phyloP scores from a whole-genome alignment of 1,284 basidiomycete genomes.

The Microbotryum intermedium region DNA sequence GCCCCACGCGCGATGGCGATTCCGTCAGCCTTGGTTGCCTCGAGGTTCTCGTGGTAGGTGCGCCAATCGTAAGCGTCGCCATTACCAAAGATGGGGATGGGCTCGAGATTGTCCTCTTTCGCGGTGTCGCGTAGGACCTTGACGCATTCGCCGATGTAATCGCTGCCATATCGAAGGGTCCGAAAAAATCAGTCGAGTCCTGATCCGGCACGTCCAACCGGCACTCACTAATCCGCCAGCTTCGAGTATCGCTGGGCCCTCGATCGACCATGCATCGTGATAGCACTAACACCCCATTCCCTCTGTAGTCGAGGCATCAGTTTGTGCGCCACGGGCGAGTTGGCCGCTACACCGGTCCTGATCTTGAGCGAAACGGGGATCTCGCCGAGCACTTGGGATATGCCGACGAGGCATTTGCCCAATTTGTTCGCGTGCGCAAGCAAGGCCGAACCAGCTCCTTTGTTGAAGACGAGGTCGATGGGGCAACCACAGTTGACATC shows the following conservation, averaged over 20 bases:
- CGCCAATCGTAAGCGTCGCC: conserved; percentile 87
- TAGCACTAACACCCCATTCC: conserved; percentile 69
- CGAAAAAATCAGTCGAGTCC: background rate
- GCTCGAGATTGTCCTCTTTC: conserved; percentile 63
- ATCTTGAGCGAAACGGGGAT: conserved; percentile 94
- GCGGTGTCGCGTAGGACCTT: conserved; percentile 69
- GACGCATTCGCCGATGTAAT: conserved; percentile 72
- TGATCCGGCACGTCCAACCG: background rate
- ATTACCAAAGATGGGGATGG: conserved; percentile 88
- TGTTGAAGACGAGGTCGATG: conserved; percentile 88
- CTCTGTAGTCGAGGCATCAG: conserved; percentile 73
- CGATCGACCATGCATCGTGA: conserved; percentile 90
- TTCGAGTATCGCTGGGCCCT: conserved; percentile 65
- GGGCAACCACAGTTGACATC: conserved; percentile 96
- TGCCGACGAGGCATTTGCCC: conserved; percentile 78
- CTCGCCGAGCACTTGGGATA: conserved; percentile 83
- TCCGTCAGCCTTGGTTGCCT: conserved; percentile 75
- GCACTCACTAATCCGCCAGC: conserved; percentile 60
- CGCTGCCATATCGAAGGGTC: background rate
- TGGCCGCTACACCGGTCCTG: conserved; percentile 77
- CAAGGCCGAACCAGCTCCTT: conserved; percentile 49
- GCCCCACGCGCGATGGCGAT: conserved; percentile 93
- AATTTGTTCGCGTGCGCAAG: conserved; percentile 74
- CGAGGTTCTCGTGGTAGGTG: conserved; percentile 70
- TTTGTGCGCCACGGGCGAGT: conserved; percentile 77